Base-by-base conservation (phyloP, 2,329 filamentous ascomycete species). In the Phaeosphaeriaceae sp. region DNA sequence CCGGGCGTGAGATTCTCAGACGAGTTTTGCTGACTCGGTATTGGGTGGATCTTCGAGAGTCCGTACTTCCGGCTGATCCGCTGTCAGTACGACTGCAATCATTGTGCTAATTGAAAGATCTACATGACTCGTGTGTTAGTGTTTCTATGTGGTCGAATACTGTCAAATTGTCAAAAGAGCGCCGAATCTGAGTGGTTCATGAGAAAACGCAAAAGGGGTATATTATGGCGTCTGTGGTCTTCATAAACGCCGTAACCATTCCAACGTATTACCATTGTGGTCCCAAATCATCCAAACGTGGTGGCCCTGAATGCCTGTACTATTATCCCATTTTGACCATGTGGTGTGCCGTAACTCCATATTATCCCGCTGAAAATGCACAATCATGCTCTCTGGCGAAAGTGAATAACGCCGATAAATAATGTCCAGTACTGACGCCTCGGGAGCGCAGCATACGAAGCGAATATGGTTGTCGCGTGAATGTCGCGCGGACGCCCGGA, bases 301-400 rank as follows among this genome's bases (percentile, higher is more conserved):
- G 17, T 40, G 36, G 36, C 36, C 15, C 36, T n/a, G 17, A 40
- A 5, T 40, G 36, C 36, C 36, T 13, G n/a, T 13, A 40, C 17
- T 40, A 40, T 40, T 40, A 3, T 40, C 36, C 36, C 36, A 40
- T 40, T 40, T 40, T 40, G 36, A 40, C 36, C 36, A 40, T 40
- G 36, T 40, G 36, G 36, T 40, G 36, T 40, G 36, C 36, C 36
- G 36, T 40, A 48, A 44, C 53, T 46, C 40, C 46, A 19, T 49
- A 21, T 33, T 33, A 36, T 13, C 47, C 47, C 47, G 47, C 53
- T 33, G 44, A 36, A 59, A 42, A 59, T 56, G 57, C 57, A 42
- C 24, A 45, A 52, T 45, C 19, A 57, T 54, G 60, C 57, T 60
- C 17, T 15, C 1, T 27, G 45, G 27, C 31, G 47, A 33, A 27